Percentiles rank a stretch among this genome's conserved stretches.
These are phyloP conservation scores for Aquilaria malaccensis DNA, from an alignment of 345 rosid genomes.

Conservation along the genomic window DNA sequence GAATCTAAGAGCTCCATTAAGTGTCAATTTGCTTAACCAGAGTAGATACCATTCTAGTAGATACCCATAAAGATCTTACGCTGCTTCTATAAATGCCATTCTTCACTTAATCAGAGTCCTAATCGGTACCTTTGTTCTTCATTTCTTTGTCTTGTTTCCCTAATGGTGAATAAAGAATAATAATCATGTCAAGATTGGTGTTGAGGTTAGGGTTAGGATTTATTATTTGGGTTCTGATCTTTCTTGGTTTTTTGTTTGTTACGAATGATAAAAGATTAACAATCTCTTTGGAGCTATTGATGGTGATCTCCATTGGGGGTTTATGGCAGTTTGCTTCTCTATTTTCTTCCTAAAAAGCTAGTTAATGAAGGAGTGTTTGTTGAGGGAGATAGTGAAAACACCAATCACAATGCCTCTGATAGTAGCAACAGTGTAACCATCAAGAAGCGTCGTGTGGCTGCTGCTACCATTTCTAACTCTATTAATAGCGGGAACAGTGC, in stretches of 20 bases:
- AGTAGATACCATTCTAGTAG: no score
- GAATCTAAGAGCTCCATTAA: no score
- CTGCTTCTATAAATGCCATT: conserved; percentile 24
- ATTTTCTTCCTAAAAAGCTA: conserved; percentile 97
- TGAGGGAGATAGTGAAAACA: conserved; percentile 31
- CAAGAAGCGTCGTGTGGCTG: conserved; percentile 52
- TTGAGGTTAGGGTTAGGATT: conserved; percentile 24
- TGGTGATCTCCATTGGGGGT: conserved; percentile 32
- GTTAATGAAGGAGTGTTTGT: conserved; percentile 44
- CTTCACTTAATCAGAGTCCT: conserved; percentile 41
- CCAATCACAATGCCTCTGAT: conserved; percentile 12
- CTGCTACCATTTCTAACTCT: conserved; percentile 13
- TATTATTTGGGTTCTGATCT: conserved; percentile 21
- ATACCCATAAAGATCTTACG: background rate
- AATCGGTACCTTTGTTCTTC: conserved; percentile 40
- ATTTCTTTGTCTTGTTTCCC: conserved; percentile 4
- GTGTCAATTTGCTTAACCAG: no score
- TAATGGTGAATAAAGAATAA: conserved; percentile 5
- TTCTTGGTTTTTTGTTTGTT: conserved; percentile 7
- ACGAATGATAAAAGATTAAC: background rate
- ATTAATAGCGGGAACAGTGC: conserved; percentile 16
- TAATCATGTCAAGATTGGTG: conserved; percentile 22
- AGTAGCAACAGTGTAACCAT: conserved; percentile 11
- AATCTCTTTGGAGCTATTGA: conserved; percentile 13
- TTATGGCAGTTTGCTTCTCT: conserved; percentile 58